Evolutionary conservation across 352 stramenopile genomes (phyloP).

Genomic region (Globisporangium nagaii): DNA sequence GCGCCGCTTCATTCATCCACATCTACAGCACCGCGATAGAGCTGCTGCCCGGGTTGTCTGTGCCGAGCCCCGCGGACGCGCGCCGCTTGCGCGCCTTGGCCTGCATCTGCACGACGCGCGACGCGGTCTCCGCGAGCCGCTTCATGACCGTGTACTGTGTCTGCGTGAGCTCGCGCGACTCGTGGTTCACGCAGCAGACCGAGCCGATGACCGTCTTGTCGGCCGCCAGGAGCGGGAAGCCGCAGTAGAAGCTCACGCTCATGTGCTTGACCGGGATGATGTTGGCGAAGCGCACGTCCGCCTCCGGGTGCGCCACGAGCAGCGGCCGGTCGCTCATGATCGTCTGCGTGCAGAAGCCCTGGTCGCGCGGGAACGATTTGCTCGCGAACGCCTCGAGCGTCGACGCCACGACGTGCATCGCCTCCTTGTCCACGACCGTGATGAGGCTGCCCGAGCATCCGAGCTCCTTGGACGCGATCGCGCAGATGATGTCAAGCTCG

Average conservation of each 20-base stretch:
- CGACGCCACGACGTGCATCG: conserved; percentile 10
- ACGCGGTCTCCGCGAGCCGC: conserved; percentile 46
- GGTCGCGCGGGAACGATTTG: conserved; percentile 5
- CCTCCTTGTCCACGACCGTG: conserved; percentile 5
- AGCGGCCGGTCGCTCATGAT: conserved; percentile 14
- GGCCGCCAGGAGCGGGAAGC: conserved; percentile 46
- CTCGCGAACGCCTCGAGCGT: conserved; percentile 7
- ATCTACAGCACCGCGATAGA: too few relatives aligned
- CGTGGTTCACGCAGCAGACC: conserved; percentile 50
- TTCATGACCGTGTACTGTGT: conserved; percentile 54
- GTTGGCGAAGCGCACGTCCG: conserved; percentile 58
- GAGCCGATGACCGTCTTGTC: conserved; percentile 49
- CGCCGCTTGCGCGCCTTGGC: conserved; percentile 1
- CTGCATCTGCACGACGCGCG: conserved; percentile 28
- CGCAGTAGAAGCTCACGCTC: conserved; percentile 67
- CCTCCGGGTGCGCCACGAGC: conserved; percentile 20
- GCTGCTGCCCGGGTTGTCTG: too few relatives aligned
- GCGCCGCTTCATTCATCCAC: too few relatives aligned
- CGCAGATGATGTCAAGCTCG: conserved; percentile 16
- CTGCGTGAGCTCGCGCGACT: conserved; percentile 40
- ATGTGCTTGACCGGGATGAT: conserved; percentile 24
- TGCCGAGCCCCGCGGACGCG: too few relatives aligned
- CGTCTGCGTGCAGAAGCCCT: conserved; percentile 14
- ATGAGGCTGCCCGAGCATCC: conserved; percentile 7
- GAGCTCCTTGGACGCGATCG: conserved; percentile 10